Base-by-base conservation (phyloP, 2,329 filamentous ascomycete genomes). In the Macrophomina phaseolina region DNA sequence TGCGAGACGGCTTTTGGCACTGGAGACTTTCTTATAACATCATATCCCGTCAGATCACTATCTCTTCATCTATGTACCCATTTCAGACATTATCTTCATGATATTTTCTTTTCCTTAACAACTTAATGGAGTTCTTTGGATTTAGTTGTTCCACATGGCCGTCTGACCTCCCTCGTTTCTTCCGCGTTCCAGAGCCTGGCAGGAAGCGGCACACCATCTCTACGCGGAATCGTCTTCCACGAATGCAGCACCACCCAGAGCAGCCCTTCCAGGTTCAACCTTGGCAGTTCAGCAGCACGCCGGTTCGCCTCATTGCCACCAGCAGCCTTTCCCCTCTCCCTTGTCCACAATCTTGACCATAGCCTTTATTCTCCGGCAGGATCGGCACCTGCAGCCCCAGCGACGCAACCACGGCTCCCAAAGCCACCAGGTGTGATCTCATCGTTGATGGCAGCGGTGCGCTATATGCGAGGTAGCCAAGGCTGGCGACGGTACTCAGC, bases 361-460 rank as follows among this genome's bases (percentile, higher is more conserved):
- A 7, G 49, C 63, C n/a, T 32, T 23, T 45, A 36, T 56, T 56
- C 30, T 34, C 23, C n/a, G 63, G 63, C 34, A 56, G 34, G 11
- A 58, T 42, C n/a, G 48, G 48, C 38, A 65, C 40, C 63, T 65
- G 63, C 49, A 58, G 23, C 51, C 12, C 63, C 3, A 65, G n/a
- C 48, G 63, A 23, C 2, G 14, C 30, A 9, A 34, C 32, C 63
- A 58, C 11, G 32, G 63, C 51, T 11, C 48, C 51, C 36, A 65
- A 7, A 9, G 63, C 63, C 1, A 65, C 18, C 4, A 46, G 7
- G 23, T 58, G 52, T 18, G 40, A n/a, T 12, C 49, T 51, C 14
- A 1, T 11, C 3, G n/a, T 4, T n/a, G 48, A 23, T 23, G 23
- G n/a, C 16, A 46, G 36, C 16, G 51, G 42, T 8, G 38, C n/a